Base-by-base conservation (phyloP, 257 asterid genomes). In the Jaltomata sinuosa region DNA sequence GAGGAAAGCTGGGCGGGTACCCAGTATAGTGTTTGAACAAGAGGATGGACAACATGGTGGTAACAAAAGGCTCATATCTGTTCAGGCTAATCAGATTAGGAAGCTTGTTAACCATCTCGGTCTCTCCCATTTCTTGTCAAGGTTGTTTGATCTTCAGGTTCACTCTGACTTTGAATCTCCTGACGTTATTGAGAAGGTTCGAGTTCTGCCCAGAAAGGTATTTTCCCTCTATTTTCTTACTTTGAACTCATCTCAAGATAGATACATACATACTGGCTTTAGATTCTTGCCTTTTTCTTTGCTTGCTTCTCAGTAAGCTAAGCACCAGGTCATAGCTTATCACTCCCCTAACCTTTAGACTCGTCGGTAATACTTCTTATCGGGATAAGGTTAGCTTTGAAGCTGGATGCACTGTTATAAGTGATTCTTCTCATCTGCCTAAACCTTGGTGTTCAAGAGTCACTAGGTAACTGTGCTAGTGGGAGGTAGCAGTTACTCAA, bases 11-110 rank as follows among this genome's bases (percentile, higher is more conserved):
- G 99, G 97, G 14, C 91, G 96, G 19, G 96, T 94, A 0, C 99
- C 98, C 1, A 93, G 98, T 87, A 94, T 97, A 77, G 94, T 97
- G 16, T 95, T 95, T 86, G 98, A 97, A 91, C 96, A 95, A 65
- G 97, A 95, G 36, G 97, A 97, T 69, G 99, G 99, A 22, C 96
- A 97, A 87, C 92, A 91, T 83, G 99, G 99, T 34, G 99, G 99
- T 82, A 97, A 93, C 86, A 95, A 97, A 90, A 92, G 97, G 80
- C 97, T 97, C 77, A 89, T 97, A 80, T 93, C 99, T 4, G 97
- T 97, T 8, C 93, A 91, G 78, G 80, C 85, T 15, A 97, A 97
- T 80, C 99, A 95, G 97, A 92, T 97, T 31, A 95, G 93, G 92
- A 97, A 97, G 89, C 99, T 97, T 32, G 98, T 97, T 27, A 92